Conservation (phyloP, 1,139 yeast genomes). For the Yamadazyma taylorii region DNA sequence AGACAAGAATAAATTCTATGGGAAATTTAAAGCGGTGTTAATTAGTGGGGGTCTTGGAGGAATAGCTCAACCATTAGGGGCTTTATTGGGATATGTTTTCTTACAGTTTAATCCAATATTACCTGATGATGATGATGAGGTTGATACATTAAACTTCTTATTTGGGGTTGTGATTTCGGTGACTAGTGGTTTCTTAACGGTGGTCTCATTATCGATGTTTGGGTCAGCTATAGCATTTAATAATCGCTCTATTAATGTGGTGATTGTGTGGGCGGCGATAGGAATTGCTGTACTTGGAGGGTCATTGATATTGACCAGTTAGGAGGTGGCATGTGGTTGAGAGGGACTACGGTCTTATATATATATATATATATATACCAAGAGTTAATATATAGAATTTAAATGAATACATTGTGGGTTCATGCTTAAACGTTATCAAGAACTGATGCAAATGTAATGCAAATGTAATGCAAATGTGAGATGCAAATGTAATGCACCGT, state of each 20-base stretch:
- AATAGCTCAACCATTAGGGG: slow-evolving; percentile 87
- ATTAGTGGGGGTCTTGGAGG: slow-evolving; percentile 76
- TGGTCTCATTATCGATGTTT: slow-evolving; percentile 83
- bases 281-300: slow-evolving; percentile 47
- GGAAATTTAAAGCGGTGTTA: slow-evolving; percentile 62
- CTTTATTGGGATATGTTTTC: slow-evolving; percentile 64
- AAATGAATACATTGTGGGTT: too few relatives aligned
- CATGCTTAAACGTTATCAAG: too few relatives aligned
- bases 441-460: too few relatives aligned
- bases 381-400: too few relatives aligned
- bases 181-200: slow-evolving; percentile 82
- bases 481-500: too few relatives aligned
- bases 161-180: slow-evolving; percentile 69
- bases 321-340: too few relatives aligned
- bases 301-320: slow-evolving; percentile 17
- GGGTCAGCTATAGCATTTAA: slow-evolving; percentile 74
- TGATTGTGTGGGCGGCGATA: slow-evolving; percentile 50
- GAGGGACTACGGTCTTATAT: too few relatives aligned
- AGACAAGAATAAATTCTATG: slow-evolving; percentile 17
- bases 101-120: slow-evolving; percentile 35
- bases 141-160: slow-evolving; percentile 37
- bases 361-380: too few relatives aligned
- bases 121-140: slow-evolving; percentile 24
- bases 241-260: slow-evolving; percentile 51
- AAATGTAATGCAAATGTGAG: too few relatives aligned